Base-by-base conservation (phyloP, 2,329 filamentous ascomycete genomes). In the Cladobotryum mycophilum region DNA sequence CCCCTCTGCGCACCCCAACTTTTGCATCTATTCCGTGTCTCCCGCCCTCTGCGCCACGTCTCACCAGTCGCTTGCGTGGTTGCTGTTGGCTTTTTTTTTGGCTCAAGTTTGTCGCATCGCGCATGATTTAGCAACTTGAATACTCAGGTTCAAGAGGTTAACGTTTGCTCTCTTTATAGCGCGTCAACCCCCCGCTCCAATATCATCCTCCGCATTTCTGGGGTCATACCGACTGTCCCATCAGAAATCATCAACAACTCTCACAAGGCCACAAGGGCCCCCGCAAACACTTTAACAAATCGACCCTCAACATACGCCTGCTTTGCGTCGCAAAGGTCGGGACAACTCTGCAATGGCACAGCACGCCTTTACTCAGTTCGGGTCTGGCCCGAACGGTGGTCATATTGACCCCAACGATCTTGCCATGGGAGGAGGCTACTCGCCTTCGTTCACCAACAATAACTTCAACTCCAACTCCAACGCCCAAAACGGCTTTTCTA, bases 351-450 rank as follows among this genome's bases (percentile, higher is more conserved):
- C 60, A 54, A 81, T 81, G 78, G 74, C 78, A 58, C 76, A 79
- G 49, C 76, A 80, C 70, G 69, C 70, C 60, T 82, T 80, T 66
- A 71, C 71, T 62, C 76, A 79, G 58, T 81, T 81, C 63, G 72
- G 71, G 59, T 75, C 75, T 56, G 69, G 71, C 61, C 76, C 78
- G 57, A 76, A 76, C 56, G 75, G 72, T 53, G 72, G 77, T 45
- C 79, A 79, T 62, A 85, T 96, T 63, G 88, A 96, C 64, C 92
- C 92, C 11, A 92, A 88, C 55, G 89, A 93, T 56, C 78, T 96
- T 53, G 82, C 82, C 59, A 88, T 92, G 82, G 66, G 69, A 13
- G 76, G 76, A 57, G 75, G 75, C 53, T 85, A 78, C 64, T 81
- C 79, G 18, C 75, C 79, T 36, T 78, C 80, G 1, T 88, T 82